These are phyloP conservation scores for Colletotrichum abscissum DNA, from an alignment of 2,329 filamentous ascomycete species.

Conservation along the genomic window DNA sequence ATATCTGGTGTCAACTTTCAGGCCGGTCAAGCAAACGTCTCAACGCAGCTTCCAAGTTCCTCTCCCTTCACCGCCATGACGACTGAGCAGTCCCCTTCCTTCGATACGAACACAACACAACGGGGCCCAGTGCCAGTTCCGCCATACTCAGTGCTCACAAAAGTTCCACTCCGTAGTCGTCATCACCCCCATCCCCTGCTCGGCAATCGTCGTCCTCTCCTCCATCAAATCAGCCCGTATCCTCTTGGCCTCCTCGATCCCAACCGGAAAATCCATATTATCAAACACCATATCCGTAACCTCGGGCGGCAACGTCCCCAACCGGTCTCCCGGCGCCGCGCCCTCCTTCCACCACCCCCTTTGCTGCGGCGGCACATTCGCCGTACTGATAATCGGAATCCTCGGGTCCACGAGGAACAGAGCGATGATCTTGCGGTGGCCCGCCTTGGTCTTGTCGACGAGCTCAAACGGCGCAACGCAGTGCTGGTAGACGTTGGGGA, in stretches of 20 bases:
- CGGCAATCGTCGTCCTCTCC: slow-evolving; percentile 37
- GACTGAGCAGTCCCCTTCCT: not conserved
- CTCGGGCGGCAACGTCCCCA: slow-evolving; percentile 37
- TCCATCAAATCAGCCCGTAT: slow-evolving; percentile 42
- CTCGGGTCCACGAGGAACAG: slow-evolving; percentile 71
- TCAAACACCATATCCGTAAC: slow-evolving; percentile 38
- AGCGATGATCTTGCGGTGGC: slow-evolving; percentile 69
- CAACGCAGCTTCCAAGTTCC: not conserved
- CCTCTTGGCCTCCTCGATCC: slow-evolving; percentile 38
- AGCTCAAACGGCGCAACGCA: slow-evolving; percentile 63
- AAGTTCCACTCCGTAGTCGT: slow-evolving; percentile 36
- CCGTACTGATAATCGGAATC: slow-evolving; percentile 54
- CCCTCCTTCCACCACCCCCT: slow-evolving; percentile 50
- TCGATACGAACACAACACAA: too few species aligned
- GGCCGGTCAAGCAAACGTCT: not conserved
- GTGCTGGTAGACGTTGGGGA: slow-evolving; percentile 67
- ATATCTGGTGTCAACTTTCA: not conserved
- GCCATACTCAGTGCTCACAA: slow-evolving; percentile 40
- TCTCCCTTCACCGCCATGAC: not conserved
- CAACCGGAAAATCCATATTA: slow-evolving; percentile 40
- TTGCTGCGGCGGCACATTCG: slow-evolving; percentile 58
- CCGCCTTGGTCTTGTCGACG: slow-evolving; percentile 60
- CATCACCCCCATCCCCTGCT: not conserved
- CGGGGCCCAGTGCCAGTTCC: not conserved
- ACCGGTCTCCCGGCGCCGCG: not conserved